These are phyloP conservation scores for Bretschneidera sinensis DNA, from an alignment of 345 rosid genomes.

Conservation along the genomic window DNA sequence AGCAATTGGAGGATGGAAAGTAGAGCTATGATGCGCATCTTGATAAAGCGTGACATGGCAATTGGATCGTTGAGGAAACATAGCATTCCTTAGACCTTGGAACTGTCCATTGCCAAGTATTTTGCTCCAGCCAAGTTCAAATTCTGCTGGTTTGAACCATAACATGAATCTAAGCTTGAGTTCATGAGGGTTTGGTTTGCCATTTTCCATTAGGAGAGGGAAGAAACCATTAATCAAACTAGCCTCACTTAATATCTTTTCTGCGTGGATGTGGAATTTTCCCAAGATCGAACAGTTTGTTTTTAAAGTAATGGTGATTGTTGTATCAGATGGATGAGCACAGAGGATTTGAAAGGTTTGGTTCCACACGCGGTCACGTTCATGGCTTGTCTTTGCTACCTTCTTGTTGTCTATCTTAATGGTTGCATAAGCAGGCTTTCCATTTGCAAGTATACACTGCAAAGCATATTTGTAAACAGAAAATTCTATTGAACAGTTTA, in stretches of 20 bases:
- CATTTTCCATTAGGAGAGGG: constrained; percentile 47
- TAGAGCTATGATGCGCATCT: constrained; percentile 57
- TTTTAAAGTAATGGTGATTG: constrained; percentile 59
- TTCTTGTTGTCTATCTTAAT: constrained; percentile 56
- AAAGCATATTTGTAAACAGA: too few species aligned
- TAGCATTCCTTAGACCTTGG: constrained; percentile 59
- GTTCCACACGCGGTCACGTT: constrained; percentile 73
- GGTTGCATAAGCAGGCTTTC: constrained; percentile 65
- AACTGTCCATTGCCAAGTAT: constrained; percentile 35
- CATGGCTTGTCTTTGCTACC: constrained; percentile 63
- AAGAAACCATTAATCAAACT: constrained; percentile 55
- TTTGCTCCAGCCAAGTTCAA: constrained; percentile 55
- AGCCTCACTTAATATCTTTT: constrained; percentile 38
- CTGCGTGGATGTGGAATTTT: constrained; percentile 43
- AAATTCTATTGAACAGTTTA: too few species aligned
- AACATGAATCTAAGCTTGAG: constrained; percentile 58
- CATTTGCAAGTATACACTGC: constrained; percentile 48
- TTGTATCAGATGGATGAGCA: constrained; percentile 60
- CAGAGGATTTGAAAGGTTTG: constrained; percentile 80
- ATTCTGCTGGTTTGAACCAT: constrained; percentile 80
- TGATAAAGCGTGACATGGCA: constrained; percentile 71
- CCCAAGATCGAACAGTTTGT: constrained; percentile 69
- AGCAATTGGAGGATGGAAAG: constrained; percentile 50
- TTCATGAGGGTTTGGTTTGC: constrained; percentile 36
- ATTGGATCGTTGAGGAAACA: constrained; percentile 67